Evolutionary conservation across 768 basidiomycete species (phyloP), one percentile per base, ranked within the genome.

Genomic region (Cyclocybe aegerita): DNA sequence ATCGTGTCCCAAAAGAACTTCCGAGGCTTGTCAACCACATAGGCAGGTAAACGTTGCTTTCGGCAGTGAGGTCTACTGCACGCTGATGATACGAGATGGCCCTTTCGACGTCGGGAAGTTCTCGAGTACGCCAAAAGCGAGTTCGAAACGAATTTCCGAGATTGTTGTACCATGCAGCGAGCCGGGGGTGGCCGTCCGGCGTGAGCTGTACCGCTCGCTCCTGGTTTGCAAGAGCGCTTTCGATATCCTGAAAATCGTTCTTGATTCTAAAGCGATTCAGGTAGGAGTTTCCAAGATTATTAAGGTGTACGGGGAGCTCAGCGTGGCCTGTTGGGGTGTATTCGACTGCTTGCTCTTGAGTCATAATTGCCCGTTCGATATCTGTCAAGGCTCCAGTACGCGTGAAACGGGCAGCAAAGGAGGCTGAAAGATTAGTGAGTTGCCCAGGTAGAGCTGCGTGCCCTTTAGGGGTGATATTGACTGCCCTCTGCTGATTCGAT

Each of bases 51-150:
- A 14, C 8, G 31, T 49, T 7, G 12, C 29, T 29, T 10, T 40
- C 16, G 9, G 48, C 23, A 49, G 37, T 32, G 10, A 42, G 36
- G 15, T 30, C 16, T 31, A 39, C 39, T 5, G 39, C 17, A 31
- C 14, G 12, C 38, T 41, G 34, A 12, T 49, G 48, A 11, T 11
- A 60, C 63, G 36, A 42, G 17, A 30, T 38, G 5, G 48, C 48
- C 31, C 33, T 12, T 4, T 5, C n/a, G 35, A 44, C 14, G n/a
- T 50, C 49, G 8, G 10, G 9, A 12, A 44, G 32, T 11, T 44
- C 35, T 10, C 16, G 31, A 34, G 43, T 43, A 29, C 31, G 43
- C 16, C n/a, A 9, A 44, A 43, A 50, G 42, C 33, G 41, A 44
- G 12, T 15, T 32, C 6, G 35, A 44, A 14, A 50, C 15, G 41